A percentile compares a stretch with the other conserved stretches of the same genome.
These are phyloP conservation scores for Penicillium lagena DNA, from an alignment of 495 filamentous ascomycete species.

Conservation along the genomic window DNA sequence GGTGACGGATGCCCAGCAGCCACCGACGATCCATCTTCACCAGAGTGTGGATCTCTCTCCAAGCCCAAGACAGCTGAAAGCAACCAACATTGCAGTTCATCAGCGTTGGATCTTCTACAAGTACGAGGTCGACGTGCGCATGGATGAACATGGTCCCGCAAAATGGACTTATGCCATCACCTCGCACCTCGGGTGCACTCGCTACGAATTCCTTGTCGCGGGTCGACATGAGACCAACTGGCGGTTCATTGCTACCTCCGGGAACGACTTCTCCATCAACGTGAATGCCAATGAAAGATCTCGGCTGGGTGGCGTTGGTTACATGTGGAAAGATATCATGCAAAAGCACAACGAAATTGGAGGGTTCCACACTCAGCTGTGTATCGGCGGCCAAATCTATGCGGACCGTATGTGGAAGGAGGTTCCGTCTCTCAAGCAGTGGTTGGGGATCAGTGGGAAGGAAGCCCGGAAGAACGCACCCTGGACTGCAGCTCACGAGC, in stretches of 20 bases:
- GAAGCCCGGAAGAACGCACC: constrained; percentile 83
- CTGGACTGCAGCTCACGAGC: constrained; percentile 91
- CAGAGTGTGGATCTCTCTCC: constrained; percentile 85
- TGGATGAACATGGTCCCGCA: constrained; percentile 74
- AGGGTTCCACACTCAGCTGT: constrained; percentile 90
- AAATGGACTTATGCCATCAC: constrained; percentile 99
- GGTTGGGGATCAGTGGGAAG: constrained; percentile 83
- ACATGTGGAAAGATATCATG: constrained; percentile 99
- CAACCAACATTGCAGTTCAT: constrained; percentile 78
- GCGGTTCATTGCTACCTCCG: constrained; percentile 94
- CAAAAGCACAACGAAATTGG: constrained; percentile 95
- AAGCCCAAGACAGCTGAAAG: constrained; percentile 84
- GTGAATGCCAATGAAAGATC: constrained; percentile 79
- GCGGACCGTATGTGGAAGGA: constrained; percentile 96
- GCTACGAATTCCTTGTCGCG: constrained; percentile 97
- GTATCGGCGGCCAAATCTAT: constrained; percentile 91
- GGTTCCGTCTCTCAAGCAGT: constrained; percentile 84
- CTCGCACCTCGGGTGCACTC: constrained; percentile 89
- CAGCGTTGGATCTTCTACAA: constrained; percentile 94
- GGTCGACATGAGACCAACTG: constrained; percentile 84
- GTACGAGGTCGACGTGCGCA: constrained; percentile 86
- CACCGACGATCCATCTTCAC: constrained; percentile 94
- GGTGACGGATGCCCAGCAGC: constrained; percentile 85
- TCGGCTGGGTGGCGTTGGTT: constrained; percentile 78
- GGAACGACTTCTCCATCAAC: constrained; percentile 87